A percentile compares a stretch with the other conserved stretches of the same genome.
These are phyloP conservation scores for Penicillium italicum DNA, from an alignment of 2,329 filamentous ascomycete genomes.

Conservation along the genomic window DNA sequence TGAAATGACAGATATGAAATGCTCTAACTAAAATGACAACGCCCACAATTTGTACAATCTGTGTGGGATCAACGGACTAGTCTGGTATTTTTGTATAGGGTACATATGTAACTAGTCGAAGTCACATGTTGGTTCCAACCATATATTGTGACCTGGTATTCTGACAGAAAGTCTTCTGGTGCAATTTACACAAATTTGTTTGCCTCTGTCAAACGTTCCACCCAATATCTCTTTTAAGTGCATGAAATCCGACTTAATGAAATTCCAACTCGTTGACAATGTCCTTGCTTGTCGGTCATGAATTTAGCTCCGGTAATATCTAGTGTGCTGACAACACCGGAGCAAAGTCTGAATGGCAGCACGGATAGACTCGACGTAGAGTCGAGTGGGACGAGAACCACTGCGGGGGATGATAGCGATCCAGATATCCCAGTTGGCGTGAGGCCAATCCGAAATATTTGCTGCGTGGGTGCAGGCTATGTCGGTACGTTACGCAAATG, in stretches of 20 bases:
- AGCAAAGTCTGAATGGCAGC: conserved; percentile 5
- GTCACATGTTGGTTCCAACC: too few species aligned
- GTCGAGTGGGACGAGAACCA: not conserved
- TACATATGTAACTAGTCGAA: too few species aligned
- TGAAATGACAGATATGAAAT: too few species aligned
- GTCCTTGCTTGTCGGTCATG: not conserved
- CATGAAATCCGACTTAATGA: not conserved
- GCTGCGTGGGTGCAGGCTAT: conserved; percentile 26
- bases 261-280: not conserved
- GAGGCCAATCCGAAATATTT: conserved; percentile 18
- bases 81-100: too few species aligned
- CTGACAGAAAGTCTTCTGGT: not conserved
- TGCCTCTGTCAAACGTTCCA: not conserved
- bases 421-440: not conserved
- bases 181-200: not conserved
- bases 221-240: not conserved
- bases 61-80: too few species aligned
- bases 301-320: not conserved
- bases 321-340: conserved; percentile 6
- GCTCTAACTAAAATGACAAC: too few species aligned
- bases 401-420: not conserved
- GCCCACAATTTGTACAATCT: too few species aligned
- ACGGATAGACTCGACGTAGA: conserved; percentile 1
- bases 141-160: too few species aligned
- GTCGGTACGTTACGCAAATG: conserved; percentile 12